phyloP scores from a whole-genome alignment of 768 basidiomycete genomes.

The Agaricus bisporus region DNA sequence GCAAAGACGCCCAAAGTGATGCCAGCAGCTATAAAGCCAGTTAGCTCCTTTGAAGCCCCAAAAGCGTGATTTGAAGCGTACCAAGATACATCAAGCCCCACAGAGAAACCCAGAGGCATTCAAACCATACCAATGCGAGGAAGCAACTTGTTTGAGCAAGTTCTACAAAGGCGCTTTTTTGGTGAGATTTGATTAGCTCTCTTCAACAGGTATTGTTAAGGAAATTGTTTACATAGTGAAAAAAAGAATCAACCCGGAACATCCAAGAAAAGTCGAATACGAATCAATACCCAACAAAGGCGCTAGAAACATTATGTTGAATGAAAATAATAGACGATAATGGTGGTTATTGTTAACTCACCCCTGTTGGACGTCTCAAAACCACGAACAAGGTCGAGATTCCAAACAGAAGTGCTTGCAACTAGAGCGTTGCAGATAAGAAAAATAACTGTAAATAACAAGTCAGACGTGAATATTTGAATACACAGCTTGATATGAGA shows the following conservation, averaged over 20 bases:
- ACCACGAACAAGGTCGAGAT: constrained; percentile 41
- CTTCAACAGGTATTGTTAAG: neutral
- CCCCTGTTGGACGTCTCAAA: neutral
- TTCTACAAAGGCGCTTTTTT: constrained; percentile 56
- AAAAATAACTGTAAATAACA: constrained; percentile 41
- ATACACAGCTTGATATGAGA: neutral
- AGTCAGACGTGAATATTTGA: neutral
- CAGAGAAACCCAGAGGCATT: constrained; percentile 52
- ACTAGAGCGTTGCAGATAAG: constrained; percentile 60
- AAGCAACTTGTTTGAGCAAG: constrained; percentile 43
- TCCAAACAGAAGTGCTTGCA: constrained; percentile 66
- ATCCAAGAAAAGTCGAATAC: constrained; percentile 56
- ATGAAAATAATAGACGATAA: neutral
- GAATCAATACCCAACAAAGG: constrained; percentile 42
- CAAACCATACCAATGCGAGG: constrained; percentile 66
- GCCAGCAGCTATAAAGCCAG: neutral
- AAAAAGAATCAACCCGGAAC: constrained; percentile 48
- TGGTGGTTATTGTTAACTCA: constrained; percentile 2
- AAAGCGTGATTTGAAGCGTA: constrained; percentile 22
- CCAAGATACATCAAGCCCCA: constrained; percentile 58
- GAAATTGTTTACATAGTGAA: constrained; percentile 49
- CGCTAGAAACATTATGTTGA: constrained; percentile 4
- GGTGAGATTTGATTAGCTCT: constrained; percentile 1
- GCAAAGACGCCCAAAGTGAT: constrained; percentile 19
- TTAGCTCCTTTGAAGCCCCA: neutral